Evolutionary conservation across 164 flowering plant species (phyloP).

Genomic region (Liriodendron chinense): DNA sequence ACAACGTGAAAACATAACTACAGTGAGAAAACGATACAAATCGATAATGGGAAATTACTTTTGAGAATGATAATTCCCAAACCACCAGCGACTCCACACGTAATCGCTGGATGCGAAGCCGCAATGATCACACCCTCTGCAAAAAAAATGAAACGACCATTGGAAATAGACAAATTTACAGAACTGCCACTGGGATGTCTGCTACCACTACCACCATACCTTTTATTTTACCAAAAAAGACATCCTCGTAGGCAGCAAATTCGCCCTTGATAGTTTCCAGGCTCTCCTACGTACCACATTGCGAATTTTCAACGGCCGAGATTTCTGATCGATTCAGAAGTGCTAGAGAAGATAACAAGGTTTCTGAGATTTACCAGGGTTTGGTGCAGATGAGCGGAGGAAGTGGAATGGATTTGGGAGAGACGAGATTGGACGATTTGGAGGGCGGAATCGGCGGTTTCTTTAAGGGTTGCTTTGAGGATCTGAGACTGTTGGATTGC

Average conservation of each 20-base stretch:
- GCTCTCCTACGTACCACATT: constrained; percentile 37
- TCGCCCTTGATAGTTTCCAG: constrained; percentile 51
- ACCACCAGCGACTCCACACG: constrained; percentile 52
- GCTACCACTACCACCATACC: constrained; percentile 33
- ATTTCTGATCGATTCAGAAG: neutral
- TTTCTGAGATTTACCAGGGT: constrained; percentile 41
- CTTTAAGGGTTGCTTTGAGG: constrained; percentile 37
- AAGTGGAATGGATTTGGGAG: constrained; percentile 55
- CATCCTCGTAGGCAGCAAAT: constrained; percentile 52
- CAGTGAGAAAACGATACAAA: neutral
- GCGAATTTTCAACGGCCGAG: neutral
- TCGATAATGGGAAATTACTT: constrained; percentile 37
- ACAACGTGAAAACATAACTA: neutral
- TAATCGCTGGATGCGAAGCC: constrained; percentile 49
- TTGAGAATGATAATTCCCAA: constrained; percentile 52
- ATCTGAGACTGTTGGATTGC: constrained; percentile 59
- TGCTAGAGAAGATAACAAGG: neutral
- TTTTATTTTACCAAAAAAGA: constrained; percentile 61
- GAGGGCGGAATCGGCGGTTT: constrained; percentile 45
- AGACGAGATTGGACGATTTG: constrained; percentile 52
- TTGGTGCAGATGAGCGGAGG: constrained; percentile 61
- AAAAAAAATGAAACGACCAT: neutral
- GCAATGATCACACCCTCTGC: constrained; percentile 53
- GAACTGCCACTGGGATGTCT: neutral
- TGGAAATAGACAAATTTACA: neutral